These are phyloP conservation scores for Pseudonectria buxi DNA, from an alignment of 2,329 filamentous ascomycete species.

Conservation along the genomic window DNA sequence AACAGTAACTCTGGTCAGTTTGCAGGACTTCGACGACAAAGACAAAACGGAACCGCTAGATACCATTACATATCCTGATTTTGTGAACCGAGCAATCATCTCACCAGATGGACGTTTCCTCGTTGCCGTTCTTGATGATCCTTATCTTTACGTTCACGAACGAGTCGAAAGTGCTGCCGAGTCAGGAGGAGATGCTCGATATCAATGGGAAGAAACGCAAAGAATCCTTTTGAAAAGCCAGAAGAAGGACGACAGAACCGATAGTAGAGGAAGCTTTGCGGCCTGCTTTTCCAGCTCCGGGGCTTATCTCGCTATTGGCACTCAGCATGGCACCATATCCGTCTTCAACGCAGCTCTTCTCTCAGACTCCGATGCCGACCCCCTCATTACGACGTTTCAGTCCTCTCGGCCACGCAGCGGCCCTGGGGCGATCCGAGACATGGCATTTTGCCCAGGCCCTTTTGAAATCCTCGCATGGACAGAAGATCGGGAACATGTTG, in stretches of 20 bases:
- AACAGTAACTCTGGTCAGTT: conserved; percentile 75
- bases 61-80: conserved; percentile 68
- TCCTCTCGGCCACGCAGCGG: conserved; percentile 67
- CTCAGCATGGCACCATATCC: conserved; percentile 73
- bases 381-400: conserved; percentile 67
- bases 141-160: conserved; percentile 76
- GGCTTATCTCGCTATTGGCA: conserved; percentile 66
- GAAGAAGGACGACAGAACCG: conserved; percentile 44
- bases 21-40: conserved; percentile 50
- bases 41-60: conserved; percentile 53
- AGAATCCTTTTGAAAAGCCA: conserved; percentile 54
- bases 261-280: conserved; percentile 65
- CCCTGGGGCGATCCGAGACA: conserved; percentile 76
- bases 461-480: conserved; percentile 92
- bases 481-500: conserved; percentile 73
- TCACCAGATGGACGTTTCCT: conserved; percentile 80
- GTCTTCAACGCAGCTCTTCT: conserved; percentile 58
- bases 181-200: conserved; percentile 24
- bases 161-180: conserved; percentile 36
- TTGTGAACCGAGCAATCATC: conserved; percentile 90
- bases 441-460: conserved; percentile 85
- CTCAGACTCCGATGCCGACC: conserved; percentile 39
- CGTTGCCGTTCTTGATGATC: conserved; percentile 80
- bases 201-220: conserved; percentile 45
- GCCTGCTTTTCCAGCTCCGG: conserved; percentile 70